A percentile compares a stretch with the other conserved stretches of the same genome.
phyloP scores from a whole-genome alignment of 106 monocot species.

The Dactylorhiza incarnata region DNA sequence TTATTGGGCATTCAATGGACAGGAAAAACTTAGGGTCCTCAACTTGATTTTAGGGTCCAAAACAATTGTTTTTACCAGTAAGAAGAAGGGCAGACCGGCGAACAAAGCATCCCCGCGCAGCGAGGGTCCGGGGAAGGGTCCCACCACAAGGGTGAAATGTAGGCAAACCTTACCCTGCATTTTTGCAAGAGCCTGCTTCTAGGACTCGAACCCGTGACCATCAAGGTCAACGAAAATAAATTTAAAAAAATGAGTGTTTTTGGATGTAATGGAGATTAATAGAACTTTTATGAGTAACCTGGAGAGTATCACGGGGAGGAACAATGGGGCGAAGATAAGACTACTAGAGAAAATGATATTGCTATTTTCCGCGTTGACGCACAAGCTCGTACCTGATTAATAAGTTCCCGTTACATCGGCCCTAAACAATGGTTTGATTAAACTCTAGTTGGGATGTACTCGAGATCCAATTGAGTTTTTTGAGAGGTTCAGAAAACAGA shows the following conservation, averaged over 20 bases:
- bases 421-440: background rate
- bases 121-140: too few relatives aligned
- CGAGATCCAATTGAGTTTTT: background rate
- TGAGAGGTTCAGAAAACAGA: background rate
- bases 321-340: background rate
- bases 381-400: background rate
- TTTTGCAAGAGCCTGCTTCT: too few relatives aligned
- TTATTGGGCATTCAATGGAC: background rate
- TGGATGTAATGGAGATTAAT: background rate
- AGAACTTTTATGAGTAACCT: background rate
- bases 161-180: too few relatives aligned
- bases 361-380: background rate
- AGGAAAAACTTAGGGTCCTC: background rate
- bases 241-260: background rate
- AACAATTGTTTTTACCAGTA: too few relatives aligned
- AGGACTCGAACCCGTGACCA: too few relatives aligned
- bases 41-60: too few relatives aligned
- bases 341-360: background rate
- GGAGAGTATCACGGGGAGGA: too few relatives aligned
- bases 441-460: background rate
- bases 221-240: too few relatives aligned
- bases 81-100: too few relatives aligned
- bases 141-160: too few relatives aligned
- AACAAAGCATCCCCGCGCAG: too few relatives aligned
- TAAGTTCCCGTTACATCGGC: background rate